Evolutionary conservation across 1,284 basidiomycete genomes (phyloP).

Genomic region (Lignosus rhinocerotis): DNA sequence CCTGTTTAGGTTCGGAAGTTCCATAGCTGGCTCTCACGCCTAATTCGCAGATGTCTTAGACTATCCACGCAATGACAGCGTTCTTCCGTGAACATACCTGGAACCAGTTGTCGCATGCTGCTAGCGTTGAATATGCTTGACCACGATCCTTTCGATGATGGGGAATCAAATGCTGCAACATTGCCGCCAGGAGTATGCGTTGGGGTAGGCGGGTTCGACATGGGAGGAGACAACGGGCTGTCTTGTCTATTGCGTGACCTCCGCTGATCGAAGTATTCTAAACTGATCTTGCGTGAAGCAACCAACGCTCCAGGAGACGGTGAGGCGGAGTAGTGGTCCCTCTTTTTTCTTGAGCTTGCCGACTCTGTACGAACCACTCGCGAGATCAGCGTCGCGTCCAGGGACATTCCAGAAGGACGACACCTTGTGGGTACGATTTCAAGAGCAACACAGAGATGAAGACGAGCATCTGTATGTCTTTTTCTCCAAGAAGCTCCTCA

Average conservation of each 20-base stretch:
- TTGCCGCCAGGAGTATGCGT: conserved; percentile 27
- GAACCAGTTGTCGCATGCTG: conserved; percentile 65
- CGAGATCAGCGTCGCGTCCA: background rate
- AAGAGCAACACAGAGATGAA: conserved; percentile 74
- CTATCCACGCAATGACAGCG: background rate
- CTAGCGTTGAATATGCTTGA: conserved; percentile 69
- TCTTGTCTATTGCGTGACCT: conserved; percentile 8
- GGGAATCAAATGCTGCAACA: conserved; percentile 42
- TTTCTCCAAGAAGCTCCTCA: conserved; percentile 57
- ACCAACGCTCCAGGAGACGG: conserved; percentile 3
- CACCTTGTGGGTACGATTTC: conserved; percentile 30
- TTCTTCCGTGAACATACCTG: conserved; percentile 39
- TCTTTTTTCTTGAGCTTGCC: background rate
- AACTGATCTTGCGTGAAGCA: conserved; percentile 17
- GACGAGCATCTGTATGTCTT: conserved; percentile 82
- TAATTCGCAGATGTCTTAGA: conserved; percentile 4
- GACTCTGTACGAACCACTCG: background rate
- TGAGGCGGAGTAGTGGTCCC: conserved; percentile 4
- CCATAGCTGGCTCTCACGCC: conserved; percentile 10
- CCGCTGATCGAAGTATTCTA: conserved; percentile 19
- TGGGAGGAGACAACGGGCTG: conserved; percentile 37
- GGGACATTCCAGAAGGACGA: conserved; percentile 2
- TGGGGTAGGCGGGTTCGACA: conserved; percentile 38
- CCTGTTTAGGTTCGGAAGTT: conserved; percentile 4
- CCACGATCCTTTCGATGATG: conserved; percentile 70